Percentiles rank a stretch among this genome's conserved stretches.
Evolutionary conservation across 2,329 filamentous ascomycete genomes (phyloP).

Genomic region (Sordariomycetes sp.): DNA sequence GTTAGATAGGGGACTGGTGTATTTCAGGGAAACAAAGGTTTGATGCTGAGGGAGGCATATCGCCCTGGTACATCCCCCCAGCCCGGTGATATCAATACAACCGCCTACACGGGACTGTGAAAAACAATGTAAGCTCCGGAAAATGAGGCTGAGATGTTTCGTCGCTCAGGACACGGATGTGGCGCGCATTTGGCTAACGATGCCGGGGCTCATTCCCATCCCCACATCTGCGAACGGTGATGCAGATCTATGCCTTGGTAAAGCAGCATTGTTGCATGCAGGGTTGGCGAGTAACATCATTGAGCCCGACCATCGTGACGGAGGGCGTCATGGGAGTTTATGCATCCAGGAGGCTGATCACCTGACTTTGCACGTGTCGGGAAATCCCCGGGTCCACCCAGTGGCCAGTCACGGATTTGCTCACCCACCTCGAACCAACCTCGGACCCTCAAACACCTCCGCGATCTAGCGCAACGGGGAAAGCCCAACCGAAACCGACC

Average conservation of each 20-base stretch:
- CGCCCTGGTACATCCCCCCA: background rate
- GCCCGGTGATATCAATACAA: background rate
- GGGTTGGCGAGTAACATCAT: background rate
- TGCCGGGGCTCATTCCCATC: background rate
- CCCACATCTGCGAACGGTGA: background rate
- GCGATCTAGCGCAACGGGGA: background rate
- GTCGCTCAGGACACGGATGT: background rate
- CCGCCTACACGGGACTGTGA: background rate
- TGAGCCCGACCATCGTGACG: background rate
- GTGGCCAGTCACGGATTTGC: background rate
- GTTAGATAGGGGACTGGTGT: background rate
- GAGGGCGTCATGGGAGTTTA: background rate
- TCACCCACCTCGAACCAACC: background rate
- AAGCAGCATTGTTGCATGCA: background rate
- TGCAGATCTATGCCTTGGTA: background rate
- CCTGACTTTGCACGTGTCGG: background rate
- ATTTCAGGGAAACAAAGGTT: background rate
- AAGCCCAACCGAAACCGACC: background rate
- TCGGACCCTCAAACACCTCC: background rate
- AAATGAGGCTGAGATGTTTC: background rate
- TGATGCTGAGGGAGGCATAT: background rate
- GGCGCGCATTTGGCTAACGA: background rate
- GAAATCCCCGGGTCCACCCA: background rate
- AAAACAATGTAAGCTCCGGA: background rate
- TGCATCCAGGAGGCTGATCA: background rate